Percentiles rank a stretch among this genome's conserved stretches.
phyloP scores from a whole-genome alignment of 1,139 yeast species.

The Suhomyces taliae region DNA sequence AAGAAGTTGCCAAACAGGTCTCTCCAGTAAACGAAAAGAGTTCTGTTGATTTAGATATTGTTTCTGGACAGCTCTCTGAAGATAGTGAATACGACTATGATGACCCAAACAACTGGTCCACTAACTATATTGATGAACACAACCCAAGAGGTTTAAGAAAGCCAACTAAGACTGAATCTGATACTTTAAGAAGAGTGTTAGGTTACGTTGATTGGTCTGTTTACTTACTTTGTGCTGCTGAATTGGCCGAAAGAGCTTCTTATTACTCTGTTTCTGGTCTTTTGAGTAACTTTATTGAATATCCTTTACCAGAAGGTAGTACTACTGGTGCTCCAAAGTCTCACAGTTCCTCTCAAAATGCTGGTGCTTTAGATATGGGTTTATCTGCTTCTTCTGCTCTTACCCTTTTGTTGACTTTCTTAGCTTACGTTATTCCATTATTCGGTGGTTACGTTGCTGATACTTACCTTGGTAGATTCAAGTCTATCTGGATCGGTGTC shows the following conservation, averaged over 20 bases:
- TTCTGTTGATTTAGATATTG: background rate
- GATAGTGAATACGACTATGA: conserved; percentile 15
- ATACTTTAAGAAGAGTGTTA: conserved; percentile 18
- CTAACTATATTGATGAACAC: conserved; percentile 18
- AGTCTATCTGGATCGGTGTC: conserved; percentile 25
- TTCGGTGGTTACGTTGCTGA: conserved; percentile 25
- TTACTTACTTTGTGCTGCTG: conserved; percentile 22
- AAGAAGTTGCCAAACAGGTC: background rate
- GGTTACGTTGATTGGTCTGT: conserved; percentile 19
- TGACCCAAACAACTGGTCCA: conserved; percentile 21
- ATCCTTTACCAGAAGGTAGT: conserved; percentile 16
- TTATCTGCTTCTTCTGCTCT: conserved; percentile 20
- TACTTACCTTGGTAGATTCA: conserved; percentile 21
- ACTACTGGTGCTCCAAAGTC: conserved; percentile 15
- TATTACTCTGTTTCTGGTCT: conserved; percentile 21
- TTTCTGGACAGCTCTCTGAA: background rate
- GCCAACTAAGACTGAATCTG: conserved; percentile 18
- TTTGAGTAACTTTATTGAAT: conserved; percentile 22
- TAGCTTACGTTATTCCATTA: conserved; percentile 24
- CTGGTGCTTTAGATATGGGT: conserved; percentile 24
- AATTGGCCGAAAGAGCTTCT: conserved; percentile 26
- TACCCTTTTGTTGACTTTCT: conserved; percentile 21
- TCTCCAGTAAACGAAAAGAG: background rate
- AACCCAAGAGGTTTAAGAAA: conserved; percentile 22
- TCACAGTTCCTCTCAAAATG: conserved; percentile 13